A percentile compares a stretch with the other conserved stretches of the same genome.
Evolutionary conservation across 2,329 filamentous ascomycete genomes (phyloP).

Genomic region (Xylaria sp.): DNA sequence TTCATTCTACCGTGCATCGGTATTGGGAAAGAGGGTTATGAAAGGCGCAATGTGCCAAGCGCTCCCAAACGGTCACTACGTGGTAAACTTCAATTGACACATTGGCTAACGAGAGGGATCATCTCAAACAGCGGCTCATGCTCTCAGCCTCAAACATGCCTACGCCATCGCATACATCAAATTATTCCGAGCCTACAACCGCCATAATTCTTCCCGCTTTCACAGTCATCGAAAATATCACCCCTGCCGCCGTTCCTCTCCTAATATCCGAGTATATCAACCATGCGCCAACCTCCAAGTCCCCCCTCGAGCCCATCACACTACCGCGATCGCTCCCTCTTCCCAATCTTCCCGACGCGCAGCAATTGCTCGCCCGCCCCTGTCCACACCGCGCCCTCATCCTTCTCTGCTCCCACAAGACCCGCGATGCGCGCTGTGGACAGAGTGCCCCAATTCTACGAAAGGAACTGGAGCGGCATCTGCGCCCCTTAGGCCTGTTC

Average conservation of each 20-base stretch:
- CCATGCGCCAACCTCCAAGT: slow-evolving; percentile 77
- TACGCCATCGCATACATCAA: slow-evolving; percentile 73
- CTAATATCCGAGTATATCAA: slow-evolving; percentile 79
- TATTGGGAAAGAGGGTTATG: no score
- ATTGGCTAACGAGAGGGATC: slow-evolving; percentile 16
- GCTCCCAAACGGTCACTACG: not conserved
- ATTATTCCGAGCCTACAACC: slow-evolving; percentile 77
- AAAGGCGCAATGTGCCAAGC: slow-evolving; percentile 7
- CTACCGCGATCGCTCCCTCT: slow-evolving; percentile 52
- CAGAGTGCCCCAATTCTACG: slow-evolving; percentile 91
- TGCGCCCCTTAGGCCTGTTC: slow-evolving; percentile 84
- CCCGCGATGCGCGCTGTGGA: slow-evolving; percentile 93
- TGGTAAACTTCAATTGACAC: not conserved
- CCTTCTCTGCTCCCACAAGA: slow-evolving; percentile 92
- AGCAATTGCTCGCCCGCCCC: slow-evolving; percentile 61
- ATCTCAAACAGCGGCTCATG: slow-evolving; percentile 75
- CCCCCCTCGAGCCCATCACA: slow-evolving; percentile 62
- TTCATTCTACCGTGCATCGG: not conserved
- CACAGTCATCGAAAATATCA: slow-evolving; percentile 84
- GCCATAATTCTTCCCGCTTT: slow-evolving; percentile 88
- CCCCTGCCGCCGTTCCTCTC: slow-evolving; percentile 75
- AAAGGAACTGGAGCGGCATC: slow-evolving; percentile 88
- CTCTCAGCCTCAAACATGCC: slow-evolving; percentile 93
- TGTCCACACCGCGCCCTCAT: slow-evolving; percentile 89
- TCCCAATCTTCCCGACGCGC: slow-evolving; percentile 43